Evolutionary conservation across 2,329 filamentous ascomycete genomes (phyloP).

Genomic region (Fusarium sp.): DNA sequence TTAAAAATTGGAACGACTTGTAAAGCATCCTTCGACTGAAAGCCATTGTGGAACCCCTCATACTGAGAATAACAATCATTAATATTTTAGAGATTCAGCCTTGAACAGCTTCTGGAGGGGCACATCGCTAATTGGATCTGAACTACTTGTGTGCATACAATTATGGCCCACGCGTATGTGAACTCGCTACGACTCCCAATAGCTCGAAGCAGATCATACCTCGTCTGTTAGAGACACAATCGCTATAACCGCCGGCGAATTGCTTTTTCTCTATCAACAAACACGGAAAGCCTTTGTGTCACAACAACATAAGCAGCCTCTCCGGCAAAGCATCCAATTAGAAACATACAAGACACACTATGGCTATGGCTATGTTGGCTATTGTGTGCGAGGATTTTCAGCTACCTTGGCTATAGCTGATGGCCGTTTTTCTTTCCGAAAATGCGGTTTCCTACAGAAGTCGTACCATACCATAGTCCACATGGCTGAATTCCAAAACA

Average conservation of each 20-base stretch:
- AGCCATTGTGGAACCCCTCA: too few relatives aligned
- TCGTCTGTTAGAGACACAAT: background rate
- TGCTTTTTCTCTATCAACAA: constrained; percentile 4
- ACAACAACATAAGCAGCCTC: constrained; percentile 21
- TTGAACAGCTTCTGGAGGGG: too few relatives aligned
- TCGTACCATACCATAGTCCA: constrained; percentile 7
- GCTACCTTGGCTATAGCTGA: background rate
- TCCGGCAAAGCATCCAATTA: constrained; percentile 10
- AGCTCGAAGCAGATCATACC: too few relatives aligned
- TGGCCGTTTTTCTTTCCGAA: background rate
- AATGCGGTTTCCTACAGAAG: background rate
- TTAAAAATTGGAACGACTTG: too few relatives aligned
- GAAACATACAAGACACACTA: background rate
- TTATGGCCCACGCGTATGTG: too few relatives aligned
- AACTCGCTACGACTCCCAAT: too few relatives aligned
- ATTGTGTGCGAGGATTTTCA: background rate
- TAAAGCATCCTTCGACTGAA: too few relatives aligned
- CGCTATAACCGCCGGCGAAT: constrained; percentile 17
- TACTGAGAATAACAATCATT: too few relatives aligned
- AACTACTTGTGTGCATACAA: too few relatives aligned
- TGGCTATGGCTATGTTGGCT: constrained; percentile 6
- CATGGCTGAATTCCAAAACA: constrained; percentile 5
- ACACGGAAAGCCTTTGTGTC: constrained; percentile 9
- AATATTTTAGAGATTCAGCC: too few relatives aligned
- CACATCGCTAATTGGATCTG: too few relatives aligned